phyloP scores from a whole-genome alignment of 345 rosid species.

The Eucalyptus shirleyi region DNA sequence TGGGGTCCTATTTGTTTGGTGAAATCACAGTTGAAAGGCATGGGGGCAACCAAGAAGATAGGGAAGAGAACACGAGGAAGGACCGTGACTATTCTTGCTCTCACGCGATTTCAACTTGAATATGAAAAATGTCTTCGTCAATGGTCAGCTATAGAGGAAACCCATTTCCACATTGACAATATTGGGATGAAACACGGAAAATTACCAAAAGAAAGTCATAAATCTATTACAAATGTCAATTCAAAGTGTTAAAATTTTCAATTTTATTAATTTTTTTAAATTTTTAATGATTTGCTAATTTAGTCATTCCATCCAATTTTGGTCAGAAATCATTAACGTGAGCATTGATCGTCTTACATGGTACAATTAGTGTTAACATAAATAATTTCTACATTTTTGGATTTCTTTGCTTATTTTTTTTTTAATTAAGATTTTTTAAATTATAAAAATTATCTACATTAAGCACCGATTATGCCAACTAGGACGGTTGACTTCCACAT shows the following conservation, averaged over 20 bases:
- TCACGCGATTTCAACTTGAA: background rate
- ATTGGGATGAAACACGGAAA: background rate
- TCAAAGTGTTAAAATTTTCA: accelerated
- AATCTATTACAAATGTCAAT: accelerated
- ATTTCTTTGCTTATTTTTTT: background rate
- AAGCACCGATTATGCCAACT: accelerated
- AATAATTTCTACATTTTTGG: background rate
- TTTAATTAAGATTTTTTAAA: background rate
- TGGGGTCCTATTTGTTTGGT: background rate
- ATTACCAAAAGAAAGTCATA: background rate
- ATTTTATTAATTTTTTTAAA: background rate
- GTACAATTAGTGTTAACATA: accelerated
- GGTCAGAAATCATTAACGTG: accelerated
- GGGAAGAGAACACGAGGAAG: background rate
- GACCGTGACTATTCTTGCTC: background rate
- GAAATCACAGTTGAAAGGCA: background rate
- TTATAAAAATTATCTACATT: accelerated
- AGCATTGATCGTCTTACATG: accelerated
- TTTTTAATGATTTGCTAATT: background rate
- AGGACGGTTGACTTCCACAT: background rate
- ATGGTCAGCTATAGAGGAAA: background rate
- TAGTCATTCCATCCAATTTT: no score
- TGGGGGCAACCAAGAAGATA: background rate
- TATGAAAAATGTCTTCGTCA: background rate
- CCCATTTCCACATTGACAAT: background rate